phyloP scores from a whole-genome alignment of 257 asterid species.

The Ilex asprella region DNA sequence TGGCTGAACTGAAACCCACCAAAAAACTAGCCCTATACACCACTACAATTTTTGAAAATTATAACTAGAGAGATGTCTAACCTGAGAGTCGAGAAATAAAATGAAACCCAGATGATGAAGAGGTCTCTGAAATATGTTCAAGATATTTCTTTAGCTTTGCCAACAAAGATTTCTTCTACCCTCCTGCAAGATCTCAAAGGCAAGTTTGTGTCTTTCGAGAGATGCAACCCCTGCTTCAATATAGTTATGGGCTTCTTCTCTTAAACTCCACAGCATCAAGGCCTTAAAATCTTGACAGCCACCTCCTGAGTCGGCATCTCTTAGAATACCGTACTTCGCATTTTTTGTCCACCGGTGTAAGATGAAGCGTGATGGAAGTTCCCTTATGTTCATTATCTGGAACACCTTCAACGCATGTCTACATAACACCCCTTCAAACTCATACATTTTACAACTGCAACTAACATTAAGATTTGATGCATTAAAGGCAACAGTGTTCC shows the following conservation, averaged over 20 bases:
- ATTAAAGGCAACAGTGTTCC: background rate
- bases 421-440: background rate
- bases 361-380: background rate
- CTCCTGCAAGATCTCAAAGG: background rate
- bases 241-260: background rate
- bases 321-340: background rate
- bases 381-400: background rate
- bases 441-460: background rate
- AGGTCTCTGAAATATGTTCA: background rate
- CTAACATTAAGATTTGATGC: background rate
- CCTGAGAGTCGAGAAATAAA: too few species aligned
- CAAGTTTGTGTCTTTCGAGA: background rate
- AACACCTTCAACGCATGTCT: background rate
- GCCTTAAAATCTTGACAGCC: background rate
- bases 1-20: too few species aligned
- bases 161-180: background rate
- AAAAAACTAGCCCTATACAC: too few species aligned
- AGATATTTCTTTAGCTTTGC: background rate
- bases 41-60: too few species aligned
- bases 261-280: background rate
- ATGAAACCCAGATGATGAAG: too few species aligned
- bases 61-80: too few species aligned
- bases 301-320: background rate
- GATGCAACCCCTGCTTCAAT: background rate
- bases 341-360: conserved; percentile 1